Percentiles rank a stretch among this genome's conserved stretches.
Conservation (phyloP, 129 eudicot genomes). For the Smallanthus sonchifolius region DNA sequence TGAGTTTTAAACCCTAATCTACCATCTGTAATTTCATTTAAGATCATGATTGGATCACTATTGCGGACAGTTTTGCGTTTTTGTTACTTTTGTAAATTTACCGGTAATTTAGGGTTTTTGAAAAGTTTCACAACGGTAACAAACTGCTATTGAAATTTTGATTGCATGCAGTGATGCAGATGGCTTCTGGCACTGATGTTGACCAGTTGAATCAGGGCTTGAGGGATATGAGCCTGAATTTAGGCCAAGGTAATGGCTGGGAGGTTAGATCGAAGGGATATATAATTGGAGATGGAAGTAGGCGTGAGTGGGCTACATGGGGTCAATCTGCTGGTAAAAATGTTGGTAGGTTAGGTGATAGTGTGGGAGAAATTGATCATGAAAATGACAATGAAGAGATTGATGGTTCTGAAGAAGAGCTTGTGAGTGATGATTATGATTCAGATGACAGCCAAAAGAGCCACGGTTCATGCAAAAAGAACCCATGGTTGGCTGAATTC, state of each 20-base stretch:
- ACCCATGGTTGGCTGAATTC: constrained; percentile 46
- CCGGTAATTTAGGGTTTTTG: not conserved
- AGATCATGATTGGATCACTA: no score
- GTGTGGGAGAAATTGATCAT: constrained; percentile 14
- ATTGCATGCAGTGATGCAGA: constrained; percentile 17
- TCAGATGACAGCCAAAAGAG: constrained; percentile 69
- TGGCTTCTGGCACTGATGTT: constrained; percentile 38
- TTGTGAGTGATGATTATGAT: constrained; percentile 57
- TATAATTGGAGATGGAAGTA: constrained; percentile 37
- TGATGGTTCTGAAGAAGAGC: constrained; percentile 61
- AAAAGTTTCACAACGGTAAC: not conserved
- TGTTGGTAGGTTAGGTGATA: not conserved
- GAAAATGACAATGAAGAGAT: constrained; percentile 24
- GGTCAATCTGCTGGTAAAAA: constrained; percentile 7
- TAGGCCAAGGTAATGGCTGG: constrained; percentile 52
- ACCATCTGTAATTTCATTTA: no score
- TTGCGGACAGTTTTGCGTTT: no score
- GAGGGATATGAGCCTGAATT: constrained; percentile 35
- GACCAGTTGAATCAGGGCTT: constrained; percentile 45
- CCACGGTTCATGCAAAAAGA: constrained; percentile 61
- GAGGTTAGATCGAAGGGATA: constrained; percentile 40
- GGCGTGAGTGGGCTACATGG: constrained; percentile 29
- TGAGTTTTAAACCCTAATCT: no score
- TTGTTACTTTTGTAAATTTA: not conserved
- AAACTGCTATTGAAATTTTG: not conserved